Base-by-base conservation (phyloP, 108 stramenopile genomes). In the Stephanodiscus triporus region DNA sequence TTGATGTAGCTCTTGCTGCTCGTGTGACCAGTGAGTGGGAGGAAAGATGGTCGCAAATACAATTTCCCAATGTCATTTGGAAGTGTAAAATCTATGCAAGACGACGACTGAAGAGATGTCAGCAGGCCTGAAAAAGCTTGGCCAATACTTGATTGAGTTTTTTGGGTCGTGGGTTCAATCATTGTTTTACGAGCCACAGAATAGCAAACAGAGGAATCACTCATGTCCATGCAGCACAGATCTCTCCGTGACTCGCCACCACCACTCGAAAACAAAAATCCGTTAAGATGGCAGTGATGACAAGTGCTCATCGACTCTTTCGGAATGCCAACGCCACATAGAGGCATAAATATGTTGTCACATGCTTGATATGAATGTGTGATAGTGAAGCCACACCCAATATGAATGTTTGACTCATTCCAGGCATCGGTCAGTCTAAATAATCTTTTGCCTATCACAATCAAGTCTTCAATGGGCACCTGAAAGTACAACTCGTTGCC, bases 401-500 rank as follows among this genome's bases (percentile, higher is more conserved):
- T 43, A 20, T 17, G 50, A 29, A 70, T 4, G 24, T 9, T 14
- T 70, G 50, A 34, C 10, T 49, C 36, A 11, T 73, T 57, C 24
- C 56, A 19, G 17, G 14, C 54, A 53, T 75, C 45, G 51, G 49
- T 9, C 16, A 45, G 51, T 27, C 82, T 80, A 72, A 40, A 55
- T 59, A 86, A 57, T 16, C 42, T 58, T 29, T 58, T 63, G 48
- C 84, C 73, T 23, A 85, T 55, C 38, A 89, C 80, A 34, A 89
- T 63, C 54, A 89, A 54, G 6, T 87, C 77, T 73, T 89, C 88
- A 17, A 89, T 70, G 0, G 88, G 86, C 17, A 75, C 82, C 77
- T 83, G 75, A 16, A 83, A 72, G 40, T 59, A 68, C 37, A 54
- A 24, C 48, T 59, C 58, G 9, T 65, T 38, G 14, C 57, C 45